Conservation (phyloP, 352 stramenopile species). For the Globisporangium spinosum region DNA sequence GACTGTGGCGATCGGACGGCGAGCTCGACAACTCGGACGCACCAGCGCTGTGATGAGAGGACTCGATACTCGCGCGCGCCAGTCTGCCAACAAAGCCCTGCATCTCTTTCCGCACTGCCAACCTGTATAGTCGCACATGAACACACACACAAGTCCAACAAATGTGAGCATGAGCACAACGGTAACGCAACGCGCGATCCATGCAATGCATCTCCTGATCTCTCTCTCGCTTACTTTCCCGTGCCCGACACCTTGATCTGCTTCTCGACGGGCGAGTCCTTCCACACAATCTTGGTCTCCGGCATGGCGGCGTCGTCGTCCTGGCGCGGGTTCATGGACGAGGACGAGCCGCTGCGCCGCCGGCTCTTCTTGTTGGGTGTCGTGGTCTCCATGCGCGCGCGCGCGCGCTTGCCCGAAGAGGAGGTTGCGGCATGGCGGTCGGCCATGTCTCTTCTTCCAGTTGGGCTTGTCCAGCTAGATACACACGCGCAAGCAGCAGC, state of each 20-base stretch:
- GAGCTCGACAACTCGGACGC: not conserved
- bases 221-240: conserved; percentile 33
- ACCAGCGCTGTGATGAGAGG: conserved; percentile 16
- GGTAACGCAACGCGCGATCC: not conserved
- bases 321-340: conserved; percentile 5
- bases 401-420: conserved; percentile 41
- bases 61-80: conserved; percentile 49
- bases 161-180: not conserved
- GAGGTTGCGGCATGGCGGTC: not conserved
- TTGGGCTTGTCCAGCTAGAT: not conserved
- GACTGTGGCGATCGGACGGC: conserved; percentile 10
- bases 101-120: conserved; percentile 62
- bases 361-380: conserved; percentile 21
- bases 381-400: conserved; percentile 31
- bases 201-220: not conserved
- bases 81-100: conserved; percentile 66
- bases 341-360: not conserved
- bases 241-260: conserved; percentile 74
- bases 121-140: conserved; percentile 14
- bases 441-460: conserved; percentile 4
- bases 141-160: not conserved
- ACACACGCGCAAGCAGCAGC: not conserved
- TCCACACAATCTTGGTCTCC: conserved; percentile 69
- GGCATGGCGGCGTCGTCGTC: conserved; percentile 8
- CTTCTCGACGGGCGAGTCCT: conserved; percentile 75